These are phyloP conservation scores for Beauveria australis DNA, from an alignment of 2,329 filamentous ascomycete species.

Conservation along the genomic window DNA sequence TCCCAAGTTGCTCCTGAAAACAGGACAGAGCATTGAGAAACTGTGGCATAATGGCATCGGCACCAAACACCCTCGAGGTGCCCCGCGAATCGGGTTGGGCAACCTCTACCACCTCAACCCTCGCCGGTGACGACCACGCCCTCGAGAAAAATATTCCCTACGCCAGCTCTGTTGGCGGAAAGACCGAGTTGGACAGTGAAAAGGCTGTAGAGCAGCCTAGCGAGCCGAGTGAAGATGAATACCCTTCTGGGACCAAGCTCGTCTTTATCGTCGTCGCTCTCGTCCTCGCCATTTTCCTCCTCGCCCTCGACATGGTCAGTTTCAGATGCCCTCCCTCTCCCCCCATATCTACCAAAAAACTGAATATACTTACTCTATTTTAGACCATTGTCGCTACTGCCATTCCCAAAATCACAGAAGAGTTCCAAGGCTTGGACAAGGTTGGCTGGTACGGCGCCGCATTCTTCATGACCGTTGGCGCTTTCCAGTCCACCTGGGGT, in stretches of 20 bases:
- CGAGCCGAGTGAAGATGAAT: slow-evolving; percentile 2
- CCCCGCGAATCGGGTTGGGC: slow-evolving; percentile 4
- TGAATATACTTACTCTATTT: not conserved
- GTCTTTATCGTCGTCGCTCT: slow-evolving; percentile 14
- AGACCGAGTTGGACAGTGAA: not conserved
- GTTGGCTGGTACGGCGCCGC: slow-evolving; percentile 47
- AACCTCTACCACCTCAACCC: slow-evolving; percentile 4
- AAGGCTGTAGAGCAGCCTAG: not conserved
- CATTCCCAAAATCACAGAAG: slow-evolving; percentile 40
- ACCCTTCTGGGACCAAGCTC: slow-evolving; percentile 11
- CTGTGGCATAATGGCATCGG: not conserved
- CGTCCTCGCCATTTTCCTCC: slow-evolving; percentile 12
- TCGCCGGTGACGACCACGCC: slow-evolving; percentile 1
- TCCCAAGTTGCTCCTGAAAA: too few relatives aligned
- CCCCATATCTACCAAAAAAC: too few relatives aligned
- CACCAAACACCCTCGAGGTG: slow-evolving; percentile 5
- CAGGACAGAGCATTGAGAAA: too few relatives aligned
- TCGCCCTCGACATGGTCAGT: slow-evolving; percentile 13
- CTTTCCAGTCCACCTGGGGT: slow-evolving; percentile 28
- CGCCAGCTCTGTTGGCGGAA: not conserved
- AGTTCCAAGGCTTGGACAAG: slow-evolving; percentile 34
- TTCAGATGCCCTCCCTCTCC: not conserved
- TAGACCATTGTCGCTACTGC: slow-evolving; percentile 41
- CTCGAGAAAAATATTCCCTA: slow-evolving; percentile 3
- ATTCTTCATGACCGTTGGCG: slow-evolving; percentile 33